Evolutionary conservation across 208 protist species (phyloP), one percentile per base, ranked within the genome.

Genomic region (Trypanosoma boissoni): DNA sequence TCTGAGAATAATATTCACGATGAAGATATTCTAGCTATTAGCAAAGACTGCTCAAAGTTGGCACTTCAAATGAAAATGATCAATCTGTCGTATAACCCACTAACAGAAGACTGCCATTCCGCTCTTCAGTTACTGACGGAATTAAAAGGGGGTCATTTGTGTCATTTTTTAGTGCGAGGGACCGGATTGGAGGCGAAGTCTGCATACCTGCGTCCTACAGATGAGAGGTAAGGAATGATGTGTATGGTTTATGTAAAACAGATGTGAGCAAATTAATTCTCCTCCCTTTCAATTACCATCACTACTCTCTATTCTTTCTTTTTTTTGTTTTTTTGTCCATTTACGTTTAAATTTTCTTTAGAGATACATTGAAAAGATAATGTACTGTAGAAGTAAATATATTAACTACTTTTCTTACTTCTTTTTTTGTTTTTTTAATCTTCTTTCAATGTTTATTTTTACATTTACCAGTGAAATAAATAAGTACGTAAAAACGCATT

Each of bases 1-100:
- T 80, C 84, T 12, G 64, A 76, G 42, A 91, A 91, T 64, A 69
- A 39, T 46, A 72, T 91, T 58, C 67, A 64, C 27, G 76, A 90
- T 62, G 71, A 46, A 6, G 83, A 81, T 53, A 59, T 84, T 26
- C 48, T 64, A 14, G 56, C 82, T 7, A 65, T 63, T 23, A 84
- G 51, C 80, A 59, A 54, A 46, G 32, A n/a, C 64, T 63, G n/a
- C 53, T 75, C 10, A 71, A 68, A 26, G 52, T 48, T 54, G 16
- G 72, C 66, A 42, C 64, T 78, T 12, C 61, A 45, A 34, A 63
- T 91, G 46, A 42, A 63, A 2, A 55, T 68, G 10, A 56, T 91
- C 29, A 58, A 76, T 31, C 56, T 91, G 9, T 84, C 76, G 16
- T 46, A 58, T 29, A 91, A 91, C 59, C 64, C 76, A 14, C 72